Evolutionary conservation across 345 rosid species (phyloP).

Genomic region (Eucalyptus pauciflora): DNA sequence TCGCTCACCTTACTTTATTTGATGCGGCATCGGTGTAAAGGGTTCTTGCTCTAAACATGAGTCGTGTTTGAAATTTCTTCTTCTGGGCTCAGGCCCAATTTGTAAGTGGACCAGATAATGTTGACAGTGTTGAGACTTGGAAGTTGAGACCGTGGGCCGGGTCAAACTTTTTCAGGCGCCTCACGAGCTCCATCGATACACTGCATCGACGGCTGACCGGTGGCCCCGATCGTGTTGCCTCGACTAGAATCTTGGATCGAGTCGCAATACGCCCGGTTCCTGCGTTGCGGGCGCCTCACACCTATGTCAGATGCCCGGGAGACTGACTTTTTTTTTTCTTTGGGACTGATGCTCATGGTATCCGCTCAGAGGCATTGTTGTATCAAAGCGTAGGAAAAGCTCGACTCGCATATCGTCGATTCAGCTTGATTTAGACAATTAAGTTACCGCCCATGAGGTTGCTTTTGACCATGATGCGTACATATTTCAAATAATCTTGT

Average conservation of each 20-base stretch:
- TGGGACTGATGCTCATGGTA: neutral
- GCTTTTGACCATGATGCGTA: neutral
- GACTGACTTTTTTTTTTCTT: neutral
- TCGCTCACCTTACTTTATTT: fast-evolving
- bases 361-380: neutral
- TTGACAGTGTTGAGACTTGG: neutral
- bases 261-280: neutral
- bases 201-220: neutral
- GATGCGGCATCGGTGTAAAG: too few relatives aligned
- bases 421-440: neutral
- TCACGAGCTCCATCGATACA: neutral
- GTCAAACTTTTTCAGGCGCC: neutral
- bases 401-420: neutral
- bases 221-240: neutral
- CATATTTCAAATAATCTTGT: neutral
- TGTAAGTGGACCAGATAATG: neutral
- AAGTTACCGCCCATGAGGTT: neutral
- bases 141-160: neutral
- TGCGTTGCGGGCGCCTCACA: neutral
- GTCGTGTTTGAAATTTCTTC: neutral
- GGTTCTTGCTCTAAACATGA: neutral
- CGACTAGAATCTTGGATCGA: neutral
- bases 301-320: neutral
- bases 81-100: neutral
- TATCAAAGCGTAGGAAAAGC: neutral